Evolutionary conservation across 352 stramenopile genomes (phyloP), one percentile per base, ranked within the genome.

Genomic region (Ophiocytium majus): DNA sequence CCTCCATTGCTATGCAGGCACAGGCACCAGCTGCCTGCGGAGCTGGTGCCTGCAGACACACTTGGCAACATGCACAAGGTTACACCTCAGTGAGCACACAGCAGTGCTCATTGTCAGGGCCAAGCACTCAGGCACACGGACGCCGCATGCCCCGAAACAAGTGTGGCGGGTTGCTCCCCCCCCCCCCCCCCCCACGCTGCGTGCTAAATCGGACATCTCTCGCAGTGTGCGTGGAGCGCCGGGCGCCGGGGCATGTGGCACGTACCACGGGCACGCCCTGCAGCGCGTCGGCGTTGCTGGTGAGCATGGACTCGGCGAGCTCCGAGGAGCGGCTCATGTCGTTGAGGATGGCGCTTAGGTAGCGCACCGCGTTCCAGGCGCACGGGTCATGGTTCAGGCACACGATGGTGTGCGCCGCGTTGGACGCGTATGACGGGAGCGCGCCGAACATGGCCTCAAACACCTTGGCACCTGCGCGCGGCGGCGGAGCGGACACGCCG

Each of bases 361-460:
- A 86, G 31, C 83, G 83, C 32, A 79, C 80, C 14, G 37, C 33
- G 57, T 76, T 49, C n/a, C 71, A 79, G 35, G 23, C 50, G 35
- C 76, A 85, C n/a, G 78, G 78, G 0, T 75, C 50, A 63, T 86
- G 83, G 35, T 85, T 86, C 36, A 86, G 33, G 34, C 35, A n/a
- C 33, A 23, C 76, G 28, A 86, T 79, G 28, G 50, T 63, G 23
- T 36, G 49, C 19, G 83, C 80, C 5, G 83, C 83, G 28, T 79
- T 83, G 36, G 32, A 76, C 14, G 83, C 83, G 43, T 80, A 86
- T 23, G 83, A 86, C 28, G 83, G 76, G 32, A 86, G 75, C 37
- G 83, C 83, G 10, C 63, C 83, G 19, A 86, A 84, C 80, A 86
- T 86, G 19, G 75, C 83, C 50, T 84, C 66, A 35, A 86, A 86